A percentile compares a stretch with the other conserved stretches of the same genome.
Evolutionary conservation across 768 basidiomycete genomes (phyloP).

Genomic region (Serendipita sp.): DNA sequence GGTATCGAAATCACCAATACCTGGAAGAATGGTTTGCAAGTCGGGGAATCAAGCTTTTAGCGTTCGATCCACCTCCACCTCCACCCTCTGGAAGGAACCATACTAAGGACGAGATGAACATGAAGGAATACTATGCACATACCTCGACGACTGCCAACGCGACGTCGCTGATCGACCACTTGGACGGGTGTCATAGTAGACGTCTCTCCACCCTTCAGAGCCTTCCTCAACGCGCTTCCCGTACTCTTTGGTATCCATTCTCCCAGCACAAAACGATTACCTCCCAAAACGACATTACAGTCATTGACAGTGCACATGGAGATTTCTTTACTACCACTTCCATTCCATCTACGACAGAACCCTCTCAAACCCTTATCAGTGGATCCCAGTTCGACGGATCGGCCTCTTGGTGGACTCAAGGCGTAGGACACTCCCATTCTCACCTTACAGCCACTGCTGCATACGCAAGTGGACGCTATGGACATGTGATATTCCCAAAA

Average conservation of each 20-base stretch:
- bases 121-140: constrained; percentile 51
- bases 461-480: constrained; percentile 79
- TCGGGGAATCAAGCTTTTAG: constrained; percentile 37
- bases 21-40: constrained; percentile 63
- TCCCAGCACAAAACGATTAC: constrained; percentile 72
- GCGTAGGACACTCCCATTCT: constrained; percentile 62
- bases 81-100: constrained; percentile 25
- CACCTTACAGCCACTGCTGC: constrained; percentile 77
- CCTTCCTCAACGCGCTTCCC: constrained; percentile 61
- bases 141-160: constrained; percentile 6
- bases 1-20: constrained; percentile 80
- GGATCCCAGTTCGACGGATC: constrained; percentile 69
- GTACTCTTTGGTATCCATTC: constrained; percentile 93
- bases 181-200: constrained; percentile 45
- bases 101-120: constrained; percentile 31
- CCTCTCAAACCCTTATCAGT: constrained; percentile 13
- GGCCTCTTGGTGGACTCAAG: constrained; percentile 98
- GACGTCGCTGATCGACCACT: constrained; percentile 25
- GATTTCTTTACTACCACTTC: constrained; percentile 55
- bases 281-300: constrained; percentile 55
- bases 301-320: constrained; percentile 77
- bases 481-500: constrained; percentile 92
- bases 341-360: background rate
- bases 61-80: constrained; percentile 44
- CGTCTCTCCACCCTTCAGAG: constrained; percentile 58